Conservation (phyloP, 2,329 filamentous ascomycete species). For the Furcasterigmium sp. region DNA sequence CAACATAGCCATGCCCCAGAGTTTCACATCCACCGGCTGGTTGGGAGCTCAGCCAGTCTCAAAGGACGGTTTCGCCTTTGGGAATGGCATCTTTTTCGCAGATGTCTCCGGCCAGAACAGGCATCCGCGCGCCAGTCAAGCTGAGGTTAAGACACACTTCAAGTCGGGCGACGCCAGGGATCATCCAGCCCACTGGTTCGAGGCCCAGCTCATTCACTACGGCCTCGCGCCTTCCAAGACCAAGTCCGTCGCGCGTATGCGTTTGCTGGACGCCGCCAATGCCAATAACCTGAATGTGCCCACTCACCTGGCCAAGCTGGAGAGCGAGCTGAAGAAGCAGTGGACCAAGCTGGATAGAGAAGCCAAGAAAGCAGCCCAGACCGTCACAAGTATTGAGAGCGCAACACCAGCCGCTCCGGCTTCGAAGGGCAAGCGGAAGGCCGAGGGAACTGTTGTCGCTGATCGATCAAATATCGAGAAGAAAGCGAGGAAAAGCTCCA, state of each 20-base stretch:
- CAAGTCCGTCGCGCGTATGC: conserved; percentile 45
- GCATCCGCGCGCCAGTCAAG: conserved; percentile 21
- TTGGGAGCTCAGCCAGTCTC: conserved; percentile 14
- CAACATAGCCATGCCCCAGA: too few relatives aligned
- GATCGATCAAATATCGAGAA: too few relatives aligned
- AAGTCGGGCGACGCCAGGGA: conserved; percentile 36
- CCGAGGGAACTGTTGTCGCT: too few relatives aligned
- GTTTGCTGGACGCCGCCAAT: conserved; percentile 52
- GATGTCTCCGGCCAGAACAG: conserved; percentile 35
- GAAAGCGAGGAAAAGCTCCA: too few relatives aligned
- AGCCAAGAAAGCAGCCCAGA: conserved; percentile 39
- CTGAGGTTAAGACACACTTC: conserved; percentile 40
- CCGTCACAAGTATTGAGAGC: conserved; percentile 22
- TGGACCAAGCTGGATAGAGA: conserved; percentile 46
- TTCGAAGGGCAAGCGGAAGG: conserved; percentile 3
- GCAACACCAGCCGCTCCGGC: conserved; percentile 2
- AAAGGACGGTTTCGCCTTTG: conserved; percentile 35
- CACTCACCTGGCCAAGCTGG: conserved; percentile 38
- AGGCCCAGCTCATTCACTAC: conserved; percentile 59
- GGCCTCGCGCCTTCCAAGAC: conserved; percentile 50
- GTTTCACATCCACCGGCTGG: background rate
- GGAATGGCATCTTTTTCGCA: conserved; percentile 36
- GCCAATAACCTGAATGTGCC: conserved; percentile 43
- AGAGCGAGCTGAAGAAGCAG: conserved; percentile 51
- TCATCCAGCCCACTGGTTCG: conserved; percentile 55